phyloP scores from a whole-genome alignment of 2,329 filamentous ascomycete genomes.

The Colletotrichum horii region DNA sequence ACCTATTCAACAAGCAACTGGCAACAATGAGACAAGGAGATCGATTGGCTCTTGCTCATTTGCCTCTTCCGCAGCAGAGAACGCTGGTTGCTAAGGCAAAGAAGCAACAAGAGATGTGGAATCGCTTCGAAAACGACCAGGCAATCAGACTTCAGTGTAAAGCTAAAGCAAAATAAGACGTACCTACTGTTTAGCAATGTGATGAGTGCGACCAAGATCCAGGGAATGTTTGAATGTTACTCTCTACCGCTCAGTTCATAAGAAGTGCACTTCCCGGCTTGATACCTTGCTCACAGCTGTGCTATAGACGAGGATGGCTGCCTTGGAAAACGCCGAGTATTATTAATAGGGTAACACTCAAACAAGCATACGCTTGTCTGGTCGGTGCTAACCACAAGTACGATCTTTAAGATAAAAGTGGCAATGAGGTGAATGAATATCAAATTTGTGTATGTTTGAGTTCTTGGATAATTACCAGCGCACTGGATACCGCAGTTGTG shows the following conservation, averaged over 20 bases:
- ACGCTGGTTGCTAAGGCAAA: constrained; percentile 30
- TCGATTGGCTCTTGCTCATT: constrained; percentile 28
- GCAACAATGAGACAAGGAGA: constrained; percentile 29
- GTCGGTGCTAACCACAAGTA: not conserved
- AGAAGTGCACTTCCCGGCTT: not conserved
- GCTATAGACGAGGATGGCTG: not conserved
- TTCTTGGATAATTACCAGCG: too few relatives aligned
- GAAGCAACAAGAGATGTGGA: constrained; percentile 31
- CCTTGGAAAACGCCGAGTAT: not conserved
- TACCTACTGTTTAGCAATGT: not conserved
- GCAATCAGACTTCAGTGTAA: constrained; percentile 21
- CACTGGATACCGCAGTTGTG: not conserved
- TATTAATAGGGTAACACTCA: not conserved
- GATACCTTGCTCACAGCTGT: not conserved
- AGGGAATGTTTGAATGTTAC: not conserved
- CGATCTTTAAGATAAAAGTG: too few relatives aligned
- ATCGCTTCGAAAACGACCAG: constrained; percentile 18
- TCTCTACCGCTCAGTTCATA: not conserved
- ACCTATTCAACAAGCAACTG: constrained; percentile 24
- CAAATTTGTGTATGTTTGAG: too few relatives aligned
- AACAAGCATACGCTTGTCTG: not conserved
- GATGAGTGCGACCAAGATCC: not conserved
- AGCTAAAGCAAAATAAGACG: not conserved
- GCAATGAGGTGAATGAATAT: too few relatives aligned
- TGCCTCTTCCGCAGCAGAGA: constrained; percentile 31